phyloP scores from a whole-genome alignment of 371 early-diverging fungal genomes.

The Rhizopus arrhizus region DNA sequence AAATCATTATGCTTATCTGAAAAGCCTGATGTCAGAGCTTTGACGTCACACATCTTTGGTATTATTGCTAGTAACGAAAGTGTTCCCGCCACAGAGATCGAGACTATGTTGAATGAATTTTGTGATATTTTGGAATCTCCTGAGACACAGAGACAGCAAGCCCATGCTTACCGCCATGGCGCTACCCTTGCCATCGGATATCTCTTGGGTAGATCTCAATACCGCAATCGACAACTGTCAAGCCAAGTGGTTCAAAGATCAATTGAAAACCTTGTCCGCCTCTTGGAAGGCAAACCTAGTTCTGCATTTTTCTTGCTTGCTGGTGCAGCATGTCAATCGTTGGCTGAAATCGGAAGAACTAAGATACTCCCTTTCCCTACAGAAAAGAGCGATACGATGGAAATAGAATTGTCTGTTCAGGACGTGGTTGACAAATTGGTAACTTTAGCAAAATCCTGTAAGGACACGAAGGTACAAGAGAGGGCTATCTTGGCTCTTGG shows the following conservation, averaged over 20 bases:
- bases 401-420: constrained; percentile 26
- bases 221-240: constrained; percentile 57
- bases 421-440: constrained; percentile 53
- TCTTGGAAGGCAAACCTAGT: constrained; percentile 48
- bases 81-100: constrained; percentile 44
- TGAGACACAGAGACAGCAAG: constrained; percentile 30
- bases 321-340: constrained; percentile 61
- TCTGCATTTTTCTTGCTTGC: constrained; percentile 49
- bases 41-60: constrained; percentile 76
- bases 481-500: constrained; percentile 70
- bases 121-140: constrained; percentile 34
- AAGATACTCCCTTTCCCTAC: constrained; percentile 39
- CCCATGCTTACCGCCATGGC: constrained; percentile 66
- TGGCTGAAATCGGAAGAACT: constrained; percentile 73
- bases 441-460: constrained; percentile 52
- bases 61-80: constrained; percentile 65
- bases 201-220: constrained; percentile 63
- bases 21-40: constrained; percentile 64
- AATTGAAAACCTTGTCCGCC: constrained; percentile 40
- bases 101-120: constrained; percentile 48
- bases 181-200: constrained; percentile 71
- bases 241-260: constrained; percentile 38
- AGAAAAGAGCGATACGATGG: constrained; percentile 29
- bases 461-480: constrained; percentile 80
- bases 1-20: constrained; percentile 63